Conservation (phyloP, 768 basidiomycete genomes). For the Xanthoconium purpureum region DNA sequence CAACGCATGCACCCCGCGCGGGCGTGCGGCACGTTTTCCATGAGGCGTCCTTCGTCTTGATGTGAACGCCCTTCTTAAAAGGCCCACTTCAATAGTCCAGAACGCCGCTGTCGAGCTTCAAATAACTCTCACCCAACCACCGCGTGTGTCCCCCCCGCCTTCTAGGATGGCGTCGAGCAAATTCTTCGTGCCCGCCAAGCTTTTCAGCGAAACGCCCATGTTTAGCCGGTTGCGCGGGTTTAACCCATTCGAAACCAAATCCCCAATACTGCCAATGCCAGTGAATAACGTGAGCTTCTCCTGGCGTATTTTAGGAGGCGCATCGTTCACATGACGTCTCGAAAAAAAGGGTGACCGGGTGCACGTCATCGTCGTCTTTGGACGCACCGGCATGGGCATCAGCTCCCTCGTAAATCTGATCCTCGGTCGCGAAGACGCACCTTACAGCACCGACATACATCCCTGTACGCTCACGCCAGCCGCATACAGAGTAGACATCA, state of each 20-base stretch:
- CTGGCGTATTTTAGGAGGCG: background rate
- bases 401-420: conserved; percentile 33
- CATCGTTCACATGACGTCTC: background rate
- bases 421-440: conserved; percentile 32
- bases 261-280: conserved; percentile 26
- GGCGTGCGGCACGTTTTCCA: conserved; percentile 31
- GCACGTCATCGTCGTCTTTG: conserved; percentile 32
- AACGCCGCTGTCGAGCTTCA: conserved; percentile 22
- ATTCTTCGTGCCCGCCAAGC: conserved; percentile 15
- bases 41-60: conserved; percentile 26
- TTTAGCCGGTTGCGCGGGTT: conserved; percentile 24
- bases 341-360: conserved; percentile 29
- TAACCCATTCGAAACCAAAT: conserved; percentile 23
- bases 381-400: conserved; percentile 33
- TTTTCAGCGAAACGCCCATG: conserved; percentile 25
- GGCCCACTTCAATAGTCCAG: conserved; percentile 9
- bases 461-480: conserved; percentile 25
- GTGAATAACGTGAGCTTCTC: conserved; percentile 27
- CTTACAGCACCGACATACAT: conserved; percentile 32
- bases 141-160: conserved; percentile 7
- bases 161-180: conserved; percentile 25
- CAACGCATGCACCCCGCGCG: conserved; percentile 19
- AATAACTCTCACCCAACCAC: conserved; percentile 14
- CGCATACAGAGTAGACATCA: conserved; percentile 29
- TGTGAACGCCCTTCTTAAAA: conserved; percentile 19